These are phyloP conservation scores for Yamadazyma akitaensis DNA, from an alignment of 805 yeast species.

Conservation along the genomic window DNA sequence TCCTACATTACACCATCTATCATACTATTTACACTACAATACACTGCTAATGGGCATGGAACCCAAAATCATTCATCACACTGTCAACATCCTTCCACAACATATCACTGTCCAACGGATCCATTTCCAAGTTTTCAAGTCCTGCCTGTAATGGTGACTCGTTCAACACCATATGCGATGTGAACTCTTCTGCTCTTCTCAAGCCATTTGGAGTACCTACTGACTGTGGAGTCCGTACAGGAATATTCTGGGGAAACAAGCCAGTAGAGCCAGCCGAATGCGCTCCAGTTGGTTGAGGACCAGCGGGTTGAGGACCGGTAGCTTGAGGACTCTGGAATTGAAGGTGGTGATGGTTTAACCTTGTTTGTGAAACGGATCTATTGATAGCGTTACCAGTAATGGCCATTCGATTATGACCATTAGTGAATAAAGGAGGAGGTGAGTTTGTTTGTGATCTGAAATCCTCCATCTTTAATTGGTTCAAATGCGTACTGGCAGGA, in stretches of 20 bases:
- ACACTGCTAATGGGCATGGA: conserved; percentile 50
- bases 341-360: background rate
- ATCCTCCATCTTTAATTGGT: conserved; percentile 3
- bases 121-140: conserved; percentile 34
- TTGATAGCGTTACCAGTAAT: conserved; percentile 17
- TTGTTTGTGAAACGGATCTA: conserved; percentile 3
- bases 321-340: background rate
- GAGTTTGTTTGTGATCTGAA: conserved; percentile 4
- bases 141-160: conserved; percentile 25
- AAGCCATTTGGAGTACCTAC: background rate
- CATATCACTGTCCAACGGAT: conserved; percentile 49
- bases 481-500: background rate
- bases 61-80: conserved; percentile 90
- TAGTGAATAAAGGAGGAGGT: conserved; percentile 12
- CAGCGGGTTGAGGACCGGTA: background rate
- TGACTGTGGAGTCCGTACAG: background rate
- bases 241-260: background rate
- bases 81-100: conserved; percentile 82
- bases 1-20: background rate
- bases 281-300: background rate
- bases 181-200: conserved; percentile 6
- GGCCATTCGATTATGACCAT: conserved; percentile 13
- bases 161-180: conserved; percentile 9
- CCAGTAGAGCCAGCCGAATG: background rate
- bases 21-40: background rate